phyloP scores from a whole-genome alignment of 179 eudicot species.

The Silene coronaria region DNA sequence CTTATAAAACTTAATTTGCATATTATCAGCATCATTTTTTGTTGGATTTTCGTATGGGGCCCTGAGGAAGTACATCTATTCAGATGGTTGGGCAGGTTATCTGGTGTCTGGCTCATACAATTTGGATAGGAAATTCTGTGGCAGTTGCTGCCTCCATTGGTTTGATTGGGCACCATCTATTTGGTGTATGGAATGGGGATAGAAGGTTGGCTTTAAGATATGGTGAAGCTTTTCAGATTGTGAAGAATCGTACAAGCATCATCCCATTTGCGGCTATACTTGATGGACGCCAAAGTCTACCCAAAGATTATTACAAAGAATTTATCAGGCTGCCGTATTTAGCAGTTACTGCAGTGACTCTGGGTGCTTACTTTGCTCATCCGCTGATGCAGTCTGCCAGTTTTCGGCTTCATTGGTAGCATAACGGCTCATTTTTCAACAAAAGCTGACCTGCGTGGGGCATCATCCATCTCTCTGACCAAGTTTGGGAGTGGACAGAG shows the following conservation, averaged over 20 bases:
- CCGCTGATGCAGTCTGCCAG: slow-evolving; percentile 97
- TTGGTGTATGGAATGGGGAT: slow-evolving; percentile 98
- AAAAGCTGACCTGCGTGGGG: slow-evolving; percentile 6
- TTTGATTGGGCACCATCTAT: slow-evolving; percentile 86
- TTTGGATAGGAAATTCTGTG: slow-evolving; percentile 95
- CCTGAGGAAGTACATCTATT: slow-evolving; percentile 9
- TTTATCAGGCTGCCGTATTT: slow-evolving; percentile 79
- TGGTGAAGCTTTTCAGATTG: slow-evolving; percentile 73
- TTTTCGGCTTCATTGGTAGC: slow-evolving; percentile 81
- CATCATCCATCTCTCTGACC: neutral
- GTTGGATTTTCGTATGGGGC: neutral
- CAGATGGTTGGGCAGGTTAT: slow-evolving; percentile 98
- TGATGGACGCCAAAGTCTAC: slow-evolving; percentile 82
- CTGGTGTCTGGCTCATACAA: slow-evolving; percentile 94
- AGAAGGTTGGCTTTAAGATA: slow-evolving; percentile 65
- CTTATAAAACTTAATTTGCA: neutral
- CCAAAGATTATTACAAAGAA: slow-evolving; percentile 68
- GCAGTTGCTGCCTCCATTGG: slow-evolving; percentile 91
- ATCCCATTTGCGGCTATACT: slow-evolving; percentile 86
- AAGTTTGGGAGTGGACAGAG: slow-evolving; percentile 7
- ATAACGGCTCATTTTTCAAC: neutral
- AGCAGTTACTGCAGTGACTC: slow-evolving; percentile 62
- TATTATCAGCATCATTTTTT: neutral
- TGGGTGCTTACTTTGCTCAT: slow-evolving; percentile 87
- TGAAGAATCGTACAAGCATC: slow-evolving; percentile 75